These are phyloP conservation scores for Fusarium denticulatum DNA, from an alignment of 2,329 filamentous ascomycete genomes.

Conservation along the genomic window DNA sequence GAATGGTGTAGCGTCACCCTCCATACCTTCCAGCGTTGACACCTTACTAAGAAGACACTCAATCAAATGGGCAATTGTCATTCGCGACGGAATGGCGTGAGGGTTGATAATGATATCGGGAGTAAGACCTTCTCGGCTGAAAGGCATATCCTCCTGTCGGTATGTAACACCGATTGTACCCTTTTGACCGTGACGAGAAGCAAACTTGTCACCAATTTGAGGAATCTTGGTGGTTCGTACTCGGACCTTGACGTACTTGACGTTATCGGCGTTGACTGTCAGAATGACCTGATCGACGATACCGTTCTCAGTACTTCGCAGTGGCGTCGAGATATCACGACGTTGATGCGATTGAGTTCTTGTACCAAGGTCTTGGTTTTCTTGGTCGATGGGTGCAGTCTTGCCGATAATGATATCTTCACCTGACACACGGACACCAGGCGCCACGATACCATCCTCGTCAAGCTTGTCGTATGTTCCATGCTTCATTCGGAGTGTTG, in stretches of 20 bases:
- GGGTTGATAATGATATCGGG: conserved; percentile 99
- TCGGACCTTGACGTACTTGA: conserved; percentile 96
- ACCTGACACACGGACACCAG: conserved; percentile 92
- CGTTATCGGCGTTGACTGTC: conserved; percentile 92
- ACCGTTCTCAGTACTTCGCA: conserved; percentile 95
- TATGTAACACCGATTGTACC: conserved; percentile 99
- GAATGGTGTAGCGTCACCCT: conserved; percentile 97
- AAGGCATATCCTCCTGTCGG: conserved; percentile 98
- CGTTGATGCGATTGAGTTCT: conserved; percentile 90
- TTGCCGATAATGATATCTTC: conserved; percentile 99
- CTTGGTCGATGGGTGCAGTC: conserved; percentile 91
- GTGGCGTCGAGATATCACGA: conserved; percentile 92
- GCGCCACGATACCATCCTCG: conserved; percentile 92
- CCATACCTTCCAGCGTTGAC: conserved; percentile 88
- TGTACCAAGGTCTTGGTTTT: conserved; percentile 93
- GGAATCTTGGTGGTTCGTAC: conserved; percentile 98
- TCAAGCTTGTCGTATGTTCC: conserved; percentile 98
- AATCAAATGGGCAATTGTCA: conserved; percentile 99
- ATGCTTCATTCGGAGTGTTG: conserved; percentile 92
- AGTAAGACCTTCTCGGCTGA: conserved; percentile 88
- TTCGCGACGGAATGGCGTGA: conserved; percentile 98
- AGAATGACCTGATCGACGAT: conserved; percentile 94
- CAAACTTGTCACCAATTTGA: conserved; percentile 99
- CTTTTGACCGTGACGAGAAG: conserved; percentile 98
- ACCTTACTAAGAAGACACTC: conserved; percentile 98